Percentiles rank a stretch among this genome's conserved stretches.
phyloP scores from a whole-genome alignment of 2,329 filamentous ascomycete species.

The Pyricularia sp. region DNA sequence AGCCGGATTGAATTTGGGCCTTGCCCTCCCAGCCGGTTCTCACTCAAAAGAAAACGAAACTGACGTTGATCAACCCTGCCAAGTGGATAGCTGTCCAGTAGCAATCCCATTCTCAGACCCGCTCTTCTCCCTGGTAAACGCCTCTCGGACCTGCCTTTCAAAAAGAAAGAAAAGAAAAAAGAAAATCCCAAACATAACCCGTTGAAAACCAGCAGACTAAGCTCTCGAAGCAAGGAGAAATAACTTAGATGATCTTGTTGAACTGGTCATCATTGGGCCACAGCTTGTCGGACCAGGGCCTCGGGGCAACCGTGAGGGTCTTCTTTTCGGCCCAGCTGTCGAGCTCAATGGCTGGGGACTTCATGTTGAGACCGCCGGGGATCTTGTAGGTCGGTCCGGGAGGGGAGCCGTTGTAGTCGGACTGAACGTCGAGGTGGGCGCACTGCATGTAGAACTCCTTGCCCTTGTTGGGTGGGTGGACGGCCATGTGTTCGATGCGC shows the following conservation, averaged over 20 bases:
- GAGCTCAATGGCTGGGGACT: slow-evolving; percentile 7
- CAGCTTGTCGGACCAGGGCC: slow-evolving; percentile 6
- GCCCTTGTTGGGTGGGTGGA: slow-evolving; percentile 8
- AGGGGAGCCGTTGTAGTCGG: slow-evolving; percentile 9
- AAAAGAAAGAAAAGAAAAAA: background rate
- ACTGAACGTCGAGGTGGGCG: slow-evolving; percentile 10
- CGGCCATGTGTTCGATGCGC: slow-evolving; percentile 12
- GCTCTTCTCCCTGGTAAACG: background rate
- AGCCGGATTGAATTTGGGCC: background rate
- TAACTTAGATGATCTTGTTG: background rate
- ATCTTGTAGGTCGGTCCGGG: slow-evolving; percentile 9
- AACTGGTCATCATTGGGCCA: slow-evolving; percentile 8
- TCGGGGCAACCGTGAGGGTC: slow-evolving; percentile 7
- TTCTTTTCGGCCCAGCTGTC: slow-evolving; percentile 10
- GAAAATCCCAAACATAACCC: no score
- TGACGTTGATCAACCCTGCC: background rate
- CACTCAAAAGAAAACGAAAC: background rate
- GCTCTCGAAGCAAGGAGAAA: background rate
- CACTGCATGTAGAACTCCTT: slow-evolving; percentile 12
- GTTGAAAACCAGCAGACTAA: background rate
- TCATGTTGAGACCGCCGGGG: slow-evolving; percentile 8
- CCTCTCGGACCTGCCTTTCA: background rate
- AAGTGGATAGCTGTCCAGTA: background rate
- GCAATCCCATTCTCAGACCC: background rate
- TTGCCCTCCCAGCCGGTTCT: background rate